Evolutionary conservation across 352 stramenopile species (phyloP).

Genomic region (Lagenidium giganteum): DNA sequence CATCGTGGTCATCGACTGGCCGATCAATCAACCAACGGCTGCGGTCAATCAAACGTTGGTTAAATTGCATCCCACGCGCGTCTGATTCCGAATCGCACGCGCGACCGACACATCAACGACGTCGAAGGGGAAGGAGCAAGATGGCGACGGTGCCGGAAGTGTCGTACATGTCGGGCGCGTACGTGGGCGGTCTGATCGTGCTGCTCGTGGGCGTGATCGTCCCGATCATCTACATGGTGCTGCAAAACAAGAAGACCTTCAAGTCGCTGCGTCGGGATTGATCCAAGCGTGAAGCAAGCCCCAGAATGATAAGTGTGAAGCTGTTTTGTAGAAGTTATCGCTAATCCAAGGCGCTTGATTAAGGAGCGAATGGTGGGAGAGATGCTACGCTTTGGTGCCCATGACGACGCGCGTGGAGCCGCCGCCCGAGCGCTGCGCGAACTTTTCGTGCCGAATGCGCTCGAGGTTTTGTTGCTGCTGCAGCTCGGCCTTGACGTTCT

Average conservation of each 20-base stretch:
- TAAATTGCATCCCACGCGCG: too few species aligned
- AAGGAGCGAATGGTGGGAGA: too few species aligned
- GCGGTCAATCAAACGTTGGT: too few species aligned
- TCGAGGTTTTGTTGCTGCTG: slow-evolving; percentile 94
- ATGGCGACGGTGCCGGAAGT: slow-evolving; percentile 26
- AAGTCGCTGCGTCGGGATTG: slow-evolving; percentile 72
- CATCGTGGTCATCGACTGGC: too few species aligned
- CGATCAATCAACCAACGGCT: too few species aligned
- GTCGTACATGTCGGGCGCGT: slow-evolving; percentile 69
- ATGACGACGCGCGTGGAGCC: too few species aligned
- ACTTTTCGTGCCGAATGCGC: slow-evolving; percentile 84
- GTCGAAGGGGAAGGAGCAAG: not conserved
- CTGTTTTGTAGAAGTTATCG: too few species aligned
- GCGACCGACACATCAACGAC: too few species aligned
- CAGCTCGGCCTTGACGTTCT: slow-evolving; percentile 95
- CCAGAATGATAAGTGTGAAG: slow-evolving; percentile 1
- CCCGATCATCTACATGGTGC: slow-evolving; percentile 81
- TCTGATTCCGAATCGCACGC: too few species aligned
- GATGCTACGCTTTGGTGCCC: too few species aligned
- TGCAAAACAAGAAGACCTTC: slow-evolving; percentile 87
- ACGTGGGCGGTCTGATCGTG: slow-evolving; percentile 60
- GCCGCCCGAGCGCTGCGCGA: slow-evolving; percentile 36
- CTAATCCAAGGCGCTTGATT: too few species aligned
- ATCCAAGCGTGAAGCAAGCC: slow-evolving; percentile 1
- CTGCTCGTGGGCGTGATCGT: slow-evolving; percentile 63